Conservation (phyloP, 352 stramenopile species). For the Blastocystis sp. region DNA sequence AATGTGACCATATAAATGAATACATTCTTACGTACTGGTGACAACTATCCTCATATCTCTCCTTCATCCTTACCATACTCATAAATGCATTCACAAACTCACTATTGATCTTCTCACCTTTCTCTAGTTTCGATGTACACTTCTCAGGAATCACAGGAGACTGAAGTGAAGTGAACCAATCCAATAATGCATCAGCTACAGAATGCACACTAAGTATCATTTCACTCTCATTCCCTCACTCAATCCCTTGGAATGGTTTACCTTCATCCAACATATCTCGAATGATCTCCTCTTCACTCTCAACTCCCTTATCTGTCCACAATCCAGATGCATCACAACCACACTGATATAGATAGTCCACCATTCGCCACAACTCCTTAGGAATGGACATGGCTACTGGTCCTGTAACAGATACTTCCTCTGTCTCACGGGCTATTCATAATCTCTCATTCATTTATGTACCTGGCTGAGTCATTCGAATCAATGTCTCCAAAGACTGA, state of each 20-base stretch:
- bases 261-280: conserved; percentile 3
- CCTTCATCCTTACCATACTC: background rate
- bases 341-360: conserved; percentile 83
- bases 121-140: background rate
- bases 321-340: background rate
- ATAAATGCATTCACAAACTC: background rate
- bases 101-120: conserved; percentile 12
- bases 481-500: conserved; percentile 84
- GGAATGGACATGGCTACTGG: conserved; percentile 76
- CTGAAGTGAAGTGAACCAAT: background rate
- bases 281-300: background rate
- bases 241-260: background rate
- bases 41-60: background rate
- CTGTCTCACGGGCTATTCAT: background rate
- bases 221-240: background rate
- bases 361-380: conserved; percentile 92
- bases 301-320: conserved; percentile 33
- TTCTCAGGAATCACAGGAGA: conserved; percentile 4
- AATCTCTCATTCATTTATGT: background rate
- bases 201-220: background rate
- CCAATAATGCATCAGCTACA: background rate
- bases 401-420: conserved; percentile 9
- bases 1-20: conserved; percentile 47
- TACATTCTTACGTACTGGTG: conserved; percentile 9
- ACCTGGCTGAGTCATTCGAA: conserved; percentile 65